These are phyloP conservation scores for Ceratobasidium sp. DNA, from an alignment of 1,284 basidiomycete species.

Conservation along the genomic window DNA sequence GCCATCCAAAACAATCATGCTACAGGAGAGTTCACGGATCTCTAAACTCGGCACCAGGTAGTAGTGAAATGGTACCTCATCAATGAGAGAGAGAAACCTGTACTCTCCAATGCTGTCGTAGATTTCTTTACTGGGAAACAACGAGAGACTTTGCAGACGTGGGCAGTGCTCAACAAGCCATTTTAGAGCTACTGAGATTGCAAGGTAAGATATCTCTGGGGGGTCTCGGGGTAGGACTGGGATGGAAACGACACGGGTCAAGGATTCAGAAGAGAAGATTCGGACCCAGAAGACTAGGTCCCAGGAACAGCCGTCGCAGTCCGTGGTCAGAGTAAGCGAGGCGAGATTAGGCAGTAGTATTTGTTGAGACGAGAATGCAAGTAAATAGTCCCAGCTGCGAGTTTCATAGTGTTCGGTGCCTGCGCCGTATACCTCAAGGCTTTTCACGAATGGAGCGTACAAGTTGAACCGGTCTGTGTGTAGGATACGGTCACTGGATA, in stretches of 20 bases:
- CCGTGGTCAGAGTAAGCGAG: neutral
- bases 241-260: neutral
- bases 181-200: slow-evolving; percentile 4
- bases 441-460: slow-evolving; percentile 27
- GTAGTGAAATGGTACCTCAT: slow-evolving; percentile 3
- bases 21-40: neutral
- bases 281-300: slow-evolving; percentile 11
- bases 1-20: neutral
- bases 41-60: neutral
- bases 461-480: neutral
- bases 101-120: neutral
- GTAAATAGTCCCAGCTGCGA: neutral
- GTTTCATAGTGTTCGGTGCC: neutral
- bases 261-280: neutral
- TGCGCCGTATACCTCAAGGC: slow-evolving; percentile 1
- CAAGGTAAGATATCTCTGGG: slow-evolving; percentile 8
- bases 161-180: slow-evolving; percentile 14
- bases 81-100: neutral
- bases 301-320: neutral
- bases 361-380: neutral
- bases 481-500: neutral
- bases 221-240: neutral
- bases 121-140: neutral
- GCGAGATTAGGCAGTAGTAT: slow-evolving; percentile 15
- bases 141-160: neutral